Conservation (phyloP, 352 stramenopile species). For the Elongisporangium anandrum region DNA sequence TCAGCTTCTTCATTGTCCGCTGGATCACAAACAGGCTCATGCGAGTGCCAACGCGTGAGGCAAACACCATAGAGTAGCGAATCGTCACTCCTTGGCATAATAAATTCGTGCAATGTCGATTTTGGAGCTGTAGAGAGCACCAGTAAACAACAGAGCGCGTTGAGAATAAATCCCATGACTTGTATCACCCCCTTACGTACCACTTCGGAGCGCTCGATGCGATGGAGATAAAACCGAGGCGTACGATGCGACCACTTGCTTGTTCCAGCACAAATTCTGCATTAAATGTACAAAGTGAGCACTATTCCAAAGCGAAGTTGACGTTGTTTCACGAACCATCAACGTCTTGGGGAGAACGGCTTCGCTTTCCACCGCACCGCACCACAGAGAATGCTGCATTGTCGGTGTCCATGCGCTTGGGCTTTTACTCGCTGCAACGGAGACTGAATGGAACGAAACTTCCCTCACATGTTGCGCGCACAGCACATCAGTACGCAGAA, state of each 20-base stretch:
- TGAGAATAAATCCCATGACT: too few relatives aligned
- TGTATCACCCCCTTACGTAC: too few relatives aligned
- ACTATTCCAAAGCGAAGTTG: too few relatives aligned
- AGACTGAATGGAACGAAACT: neutral
- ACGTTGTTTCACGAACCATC: neutral
- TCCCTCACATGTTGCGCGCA: neutral
- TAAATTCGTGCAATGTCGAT: constrained; percentile 38
- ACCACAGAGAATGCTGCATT: neutral
- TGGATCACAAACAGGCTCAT: constrained; percentile 2
- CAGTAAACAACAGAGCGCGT: too few relatives aligned
- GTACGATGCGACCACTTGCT: constrained; percentile 6
- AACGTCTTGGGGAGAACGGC: neutral
- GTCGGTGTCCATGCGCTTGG: neutral
- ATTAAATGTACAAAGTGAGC: neutral
- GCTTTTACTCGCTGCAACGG: neutral
- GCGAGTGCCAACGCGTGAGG: constrained; percentile 24
- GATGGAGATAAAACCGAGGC: constrained; percentile 17
- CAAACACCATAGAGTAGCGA: constrained; percentile 26
- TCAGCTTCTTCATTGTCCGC: constrained; percentile 1
- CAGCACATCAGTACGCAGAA: neutral
- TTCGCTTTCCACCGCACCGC: neutral
- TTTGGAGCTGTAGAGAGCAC: constrained; percentile 12
- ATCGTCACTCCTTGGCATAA: constrained; percentile 15
- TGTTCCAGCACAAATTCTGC: constrained; percentile 49
- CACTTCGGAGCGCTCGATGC: constrained; percentile 9